Base-by-base conservation (phyloP, 495 filamentous ascomycete species). In the Hamigera avellanea region DNA sequence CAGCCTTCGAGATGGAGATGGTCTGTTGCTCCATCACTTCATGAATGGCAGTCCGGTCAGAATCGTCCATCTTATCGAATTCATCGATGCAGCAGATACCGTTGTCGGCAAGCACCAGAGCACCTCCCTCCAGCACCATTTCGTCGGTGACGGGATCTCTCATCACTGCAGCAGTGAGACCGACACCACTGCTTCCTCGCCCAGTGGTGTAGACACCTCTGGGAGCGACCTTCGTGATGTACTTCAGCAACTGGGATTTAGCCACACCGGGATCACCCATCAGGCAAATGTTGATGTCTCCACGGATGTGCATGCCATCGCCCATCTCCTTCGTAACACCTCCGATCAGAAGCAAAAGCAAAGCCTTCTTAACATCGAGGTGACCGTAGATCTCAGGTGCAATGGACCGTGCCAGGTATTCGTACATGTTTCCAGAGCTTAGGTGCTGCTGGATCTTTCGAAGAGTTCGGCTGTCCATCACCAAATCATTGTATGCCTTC, bases 21-120 rank as follows among this genome's bases (percentile, higher is more conserved):
- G 91, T 98, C 61, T 98, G 91, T 55, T 98, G 91, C 52, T 98
- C 91, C 91, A 98, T 98, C 19, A 98, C 91, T 77, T 98, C 91
- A 71, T 98, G 91, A 52, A 98, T 96, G 19, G 93, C 93, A 0
- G 91, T 96, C 40, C 91, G 75, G 57, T 96, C 93, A 36, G 75
- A 72, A 53, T 98, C 91, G 53, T 96, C 93, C 91, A 98, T 98
- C 64, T 98, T 98, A 69, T 98, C 91, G 53, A 98, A 98, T 57
- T 98, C 91, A 66, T 98, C 91, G 61, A 98, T 98, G 56, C 91
- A 98, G 76, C 91, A 98, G 60, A 94, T 93, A 46, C 91, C 91
- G 50, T 96, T 96, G 54, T 98, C 91, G 18, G 91, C 93, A 2
- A 98, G 69, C 21, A 98, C 91, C 15, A 98, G 70, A 10, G 91